Percentiles rank a stretch among this genome's conserved stretches.
These are phyloP conservation scores for Leucoagaricus sp. DNA, from an alignment of 1,284 basidiomycete species.

Conservation along the genomic window DNA sequence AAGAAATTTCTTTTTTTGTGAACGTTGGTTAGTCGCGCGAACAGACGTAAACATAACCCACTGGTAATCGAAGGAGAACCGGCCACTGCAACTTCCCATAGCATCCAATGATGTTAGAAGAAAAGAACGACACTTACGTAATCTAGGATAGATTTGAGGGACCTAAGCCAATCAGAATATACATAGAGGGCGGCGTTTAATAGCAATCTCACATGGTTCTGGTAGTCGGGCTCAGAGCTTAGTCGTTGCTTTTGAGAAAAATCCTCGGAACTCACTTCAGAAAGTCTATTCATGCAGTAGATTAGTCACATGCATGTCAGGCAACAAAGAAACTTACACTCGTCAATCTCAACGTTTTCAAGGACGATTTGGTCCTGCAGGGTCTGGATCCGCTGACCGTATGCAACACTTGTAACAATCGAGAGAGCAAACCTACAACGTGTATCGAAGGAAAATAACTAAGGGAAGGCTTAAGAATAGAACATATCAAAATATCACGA, in stretches of 20 bases:
- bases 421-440: slow-evolving; percentile 32
- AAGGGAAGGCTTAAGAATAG: no score
- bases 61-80: slow-evolving; percentile 28
- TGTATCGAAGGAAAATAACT: no score
- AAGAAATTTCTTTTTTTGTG: slow-evolving; percentile 27
- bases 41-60: no score
- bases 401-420: slow-evolving; percentile 31
- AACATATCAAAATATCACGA: no score
- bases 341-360: slow-evolving; percentile 25
- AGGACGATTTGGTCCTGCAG: slow-evolving; percentile 31
- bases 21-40: no score
- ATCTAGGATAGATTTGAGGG: no score
- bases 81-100: slow-evolving; percentile 25
- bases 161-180: no score
- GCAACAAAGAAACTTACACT: slow-evolving; percentile 25
- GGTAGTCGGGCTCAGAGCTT: not conserved
- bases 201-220: no score
- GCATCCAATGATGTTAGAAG: not conserved
- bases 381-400: slow-evolving; percentile 31
- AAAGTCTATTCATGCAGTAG: slow-evolving; percentile 4
- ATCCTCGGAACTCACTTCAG: slow-evolving; percentile 4
- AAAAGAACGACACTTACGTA: not conserved
- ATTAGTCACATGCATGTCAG: not conserved
- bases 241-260: not conserved
- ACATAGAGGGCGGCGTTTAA: slow-evolving; percentile 2